Conservation (phyloP, 768 basidiomycete genomes). For the Rhizopogon roseolus region DNA sequence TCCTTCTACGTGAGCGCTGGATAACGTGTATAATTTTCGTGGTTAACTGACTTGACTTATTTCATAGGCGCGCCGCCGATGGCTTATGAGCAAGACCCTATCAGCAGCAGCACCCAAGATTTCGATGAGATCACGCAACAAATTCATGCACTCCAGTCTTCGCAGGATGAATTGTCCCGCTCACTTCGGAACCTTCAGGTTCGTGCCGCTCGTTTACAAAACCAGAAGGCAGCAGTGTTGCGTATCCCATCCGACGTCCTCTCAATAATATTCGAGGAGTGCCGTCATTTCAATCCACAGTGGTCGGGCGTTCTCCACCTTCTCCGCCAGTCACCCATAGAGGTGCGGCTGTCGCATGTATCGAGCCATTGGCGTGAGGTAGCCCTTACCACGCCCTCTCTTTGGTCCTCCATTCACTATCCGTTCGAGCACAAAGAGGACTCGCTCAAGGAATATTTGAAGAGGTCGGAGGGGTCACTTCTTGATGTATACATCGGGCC, state of each 20-base stretch:
- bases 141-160: constrained; percentile 22
- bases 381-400: constrained; percentile 26
- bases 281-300: constrained; percentile 25
- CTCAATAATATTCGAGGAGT: constrained; percentile 26
- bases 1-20: constrained; percentile 16
- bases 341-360: constrained; percentile 30
- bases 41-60: not conserved
- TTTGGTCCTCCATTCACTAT: constrained; percentile 31
- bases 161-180: constrained; percentile 22
- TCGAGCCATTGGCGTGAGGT: constrained; percentile 30
- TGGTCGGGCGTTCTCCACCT: constrained; percentile 27
- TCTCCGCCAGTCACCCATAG: constrained; percentile 27
- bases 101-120: constrained; percentile 11
- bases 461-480: constrained; percentile 23
- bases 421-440: constrained; percentile 24
- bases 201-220: constrained; percentile 26
- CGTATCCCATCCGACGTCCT: constrained; percentile 27
- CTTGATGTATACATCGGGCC: constrained; percentile 29
- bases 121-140: constrained; percentile 20
- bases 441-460: constrained; percentile 27
- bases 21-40: not conserved
- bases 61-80: constrained; percentile 11
- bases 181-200: constrained; percentile 22
- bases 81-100: constrained; percentile 19
- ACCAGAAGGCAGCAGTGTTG: constrained; percentile 20